A percentile compares a stretch with the other conserved stretches of the same genome.
These are phyloP conservation scores for Pseudognaphalium luteoalbum DNA, from an alignment of 129 eudicot species.

Conservation along the genomic window DNA sequence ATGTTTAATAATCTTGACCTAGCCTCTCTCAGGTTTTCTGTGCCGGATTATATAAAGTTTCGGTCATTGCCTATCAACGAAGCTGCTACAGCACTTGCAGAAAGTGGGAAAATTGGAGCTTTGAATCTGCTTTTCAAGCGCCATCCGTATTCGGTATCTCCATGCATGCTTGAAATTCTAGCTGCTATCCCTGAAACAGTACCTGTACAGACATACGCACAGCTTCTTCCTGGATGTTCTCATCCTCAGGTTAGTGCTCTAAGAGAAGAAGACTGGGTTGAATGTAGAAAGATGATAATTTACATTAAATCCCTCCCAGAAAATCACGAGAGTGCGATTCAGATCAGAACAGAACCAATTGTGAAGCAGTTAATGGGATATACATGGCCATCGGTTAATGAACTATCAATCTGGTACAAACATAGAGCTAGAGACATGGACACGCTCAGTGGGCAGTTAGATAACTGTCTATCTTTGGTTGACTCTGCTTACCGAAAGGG, in stretches of 20 bases:
- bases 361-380: slow-evolving; percentile 46
- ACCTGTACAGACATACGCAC: slow-evolving; percentile 81
- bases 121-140: slow-evolving; percentile 90
- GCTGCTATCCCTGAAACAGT: slow-evolving; percentile 96
- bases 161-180: slow-evolving; percentile 76
- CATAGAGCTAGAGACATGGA: slow-evolving; percentile 86
- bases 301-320: slow-evolving; percentile 44
- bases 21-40: slow-evolving; percentile 75
- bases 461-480: slow-evolving; percentile 71
- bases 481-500: slow-evolving; percentile 81
- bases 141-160: slow-evolving; percentile 77
- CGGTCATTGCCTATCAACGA: slow-evolving; percentile 67
- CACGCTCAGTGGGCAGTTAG: slow-evolving; percentile 83
- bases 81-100: slow-evolving; percentile 85
- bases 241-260: slow-evolving; percentile 59
- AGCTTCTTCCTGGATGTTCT: slow-evolving; percentile 80
- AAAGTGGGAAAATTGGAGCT: slow-evolving; percentile 92
- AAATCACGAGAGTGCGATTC: slow-evolving; percentile 40
- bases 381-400: slow-evolving; percentile 73
- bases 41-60: slow-evolving; percentile 77
- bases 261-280: slow-evolving; percentile 97
- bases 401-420: slow-evolving; percentile 77
- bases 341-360: slow-evolving; percentile 75
- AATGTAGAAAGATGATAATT: slow-evolving; percentile 59
- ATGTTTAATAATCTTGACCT: slow-evolving; percentile 41